Evolutionary conservation across 768 basidiomycete species (phyloP).

Genomic region (Cantharellus anzutake): DNA sequence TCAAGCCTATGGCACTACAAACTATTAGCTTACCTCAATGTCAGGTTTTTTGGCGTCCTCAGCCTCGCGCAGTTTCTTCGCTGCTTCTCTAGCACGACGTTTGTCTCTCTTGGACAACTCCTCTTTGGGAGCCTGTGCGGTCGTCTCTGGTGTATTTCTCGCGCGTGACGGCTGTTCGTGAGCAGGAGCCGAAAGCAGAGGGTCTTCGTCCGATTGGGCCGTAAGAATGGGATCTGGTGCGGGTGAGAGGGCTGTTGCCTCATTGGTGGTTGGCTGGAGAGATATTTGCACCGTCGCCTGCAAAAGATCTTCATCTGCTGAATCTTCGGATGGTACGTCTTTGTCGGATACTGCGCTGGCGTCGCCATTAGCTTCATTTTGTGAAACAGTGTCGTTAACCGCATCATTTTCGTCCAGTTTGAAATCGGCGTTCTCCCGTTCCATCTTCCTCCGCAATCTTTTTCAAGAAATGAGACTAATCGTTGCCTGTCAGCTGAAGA

Average conservation of each 20-base stretch:
- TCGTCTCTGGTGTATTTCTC: no score
- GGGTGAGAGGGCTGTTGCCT: background rate
- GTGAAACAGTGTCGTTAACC: background rate
- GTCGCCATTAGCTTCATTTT: no score
- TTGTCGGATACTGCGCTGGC: no score
- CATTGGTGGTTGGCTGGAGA: background rate
- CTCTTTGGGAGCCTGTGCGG: background rate
- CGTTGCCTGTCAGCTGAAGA: background rate
- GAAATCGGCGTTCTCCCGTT: slow-evolving; percentile 47
- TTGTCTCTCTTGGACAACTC: slow-evolving; percentile 62
- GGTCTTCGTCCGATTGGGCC: background rate
- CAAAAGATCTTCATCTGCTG: background rate
- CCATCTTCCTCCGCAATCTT: slow-evolving; percentile 56
- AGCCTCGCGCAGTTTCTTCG: slow-evolving; percentile 37
- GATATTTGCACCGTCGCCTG: background rate
- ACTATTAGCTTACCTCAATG: background rate
- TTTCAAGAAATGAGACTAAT: background rate
- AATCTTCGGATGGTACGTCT: background rate
- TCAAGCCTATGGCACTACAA: no score
- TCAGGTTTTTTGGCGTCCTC: background rate
- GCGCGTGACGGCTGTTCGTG: no score
- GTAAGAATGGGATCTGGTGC: background rate
- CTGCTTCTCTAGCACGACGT: slow-evolving; percentile 51
- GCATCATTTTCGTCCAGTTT: slow-evolving; percentile 23
- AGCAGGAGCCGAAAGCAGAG: no score